Conservation (phyloP, 192 early-diverging fungal species). For the Chytriomyces confervae region DNA sequence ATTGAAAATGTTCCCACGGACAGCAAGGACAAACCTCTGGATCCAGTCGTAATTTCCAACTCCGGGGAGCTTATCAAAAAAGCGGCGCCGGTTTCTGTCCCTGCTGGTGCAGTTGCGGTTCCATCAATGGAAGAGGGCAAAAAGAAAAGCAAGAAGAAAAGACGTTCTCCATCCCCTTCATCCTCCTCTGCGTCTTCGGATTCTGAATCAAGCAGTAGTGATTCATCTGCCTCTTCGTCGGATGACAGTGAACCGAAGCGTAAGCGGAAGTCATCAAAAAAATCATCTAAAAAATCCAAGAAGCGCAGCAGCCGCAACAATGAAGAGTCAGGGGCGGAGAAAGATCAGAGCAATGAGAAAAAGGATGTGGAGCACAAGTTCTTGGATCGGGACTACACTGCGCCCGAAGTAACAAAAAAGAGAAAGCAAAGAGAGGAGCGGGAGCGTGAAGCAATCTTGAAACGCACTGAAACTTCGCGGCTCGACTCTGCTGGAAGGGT, state of each 20-base stretch:
- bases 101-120: slow-evolving; percentile 20
- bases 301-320: slow-evolving; percentile 19
- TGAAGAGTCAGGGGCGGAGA: slow-evolving; percentile 9
- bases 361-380: slow-evolving; percentile 34
- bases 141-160: slow-evolving; percentile 33
- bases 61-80: slow-evolving; percentile 81
- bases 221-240: slow-evolving; percentile 34
- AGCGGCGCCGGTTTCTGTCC: background rate
- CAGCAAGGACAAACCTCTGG: slow-evolving; percentile 77
- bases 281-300: slow-evolving; percentile 42
- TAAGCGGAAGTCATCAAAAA: slow-evolving; percentile 44
- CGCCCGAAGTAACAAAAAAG: slow-evolving; percentile 20
- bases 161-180: slow-evolving; percentile 16
- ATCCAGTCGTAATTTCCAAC: slow-evolving; percentile 79
- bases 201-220: slow-evolving; percentile 35
- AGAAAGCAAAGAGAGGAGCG: slow-evolving; percentile 21
- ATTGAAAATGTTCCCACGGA: slow-evolving; percentile 83
- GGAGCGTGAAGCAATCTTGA: background rate
- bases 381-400: slow-evolving; percentile 30
- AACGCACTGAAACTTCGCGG: background rate
- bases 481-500: slow-evolving; percentile 43
- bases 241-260: slow-evolving; percentile 34
- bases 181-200: slow-evolving; percentile 37
- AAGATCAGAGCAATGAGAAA: background rate
- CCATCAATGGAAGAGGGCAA: background rate